phyloP scores from a whole-genome alignment of 176 grass and related monocot species.

The Poa pratensis region DNA sequence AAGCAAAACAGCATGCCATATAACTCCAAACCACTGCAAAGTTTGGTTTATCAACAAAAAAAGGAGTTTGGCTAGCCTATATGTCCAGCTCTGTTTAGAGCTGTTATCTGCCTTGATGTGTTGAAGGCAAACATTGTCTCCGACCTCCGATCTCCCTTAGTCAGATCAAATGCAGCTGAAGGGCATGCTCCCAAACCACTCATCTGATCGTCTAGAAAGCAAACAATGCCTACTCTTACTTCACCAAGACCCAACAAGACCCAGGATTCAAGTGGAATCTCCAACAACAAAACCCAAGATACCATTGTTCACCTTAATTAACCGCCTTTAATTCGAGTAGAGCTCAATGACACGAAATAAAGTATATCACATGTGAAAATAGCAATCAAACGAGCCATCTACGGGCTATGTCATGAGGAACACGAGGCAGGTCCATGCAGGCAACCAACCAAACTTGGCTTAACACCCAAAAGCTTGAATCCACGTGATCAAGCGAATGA shows the following conservation, averaged over 20 bases:
- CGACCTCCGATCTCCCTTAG: background rate
- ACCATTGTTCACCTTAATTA: background rate
- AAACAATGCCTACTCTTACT: background rate
- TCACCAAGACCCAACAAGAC: background rate
- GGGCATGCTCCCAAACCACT: background rate
- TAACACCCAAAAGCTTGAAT: background rate
- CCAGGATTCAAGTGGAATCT: background rate
- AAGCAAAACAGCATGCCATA: conserved; percentile 21
- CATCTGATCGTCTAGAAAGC: background rate
- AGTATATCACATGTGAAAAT: background rate
- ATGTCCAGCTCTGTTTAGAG: background rate
- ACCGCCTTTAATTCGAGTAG: background rate
- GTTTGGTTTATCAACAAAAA: conserved; percentile 21
- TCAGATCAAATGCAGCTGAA: conserved; percentile 7
- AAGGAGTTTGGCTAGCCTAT: too few species aligned
- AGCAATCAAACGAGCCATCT: background rate
- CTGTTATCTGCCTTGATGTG: background rate
- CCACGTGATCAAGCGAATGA: background rate
- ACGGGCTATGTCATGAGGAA: background rate
- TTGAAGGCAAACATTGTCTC: background rate
- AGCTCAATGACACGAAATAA: background rate
- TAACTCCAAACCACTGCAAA: too few species aligned
- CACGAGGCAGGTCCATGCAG: background rate
- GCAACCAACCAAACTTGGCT: background rate
- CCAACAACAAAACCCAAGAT: background rate